These are phyloP conservation scores for Diplocarpon mali DNA, from an alignment of 2,329 filamentous ascomycete species.

Conservation along the genomic window DNA sequence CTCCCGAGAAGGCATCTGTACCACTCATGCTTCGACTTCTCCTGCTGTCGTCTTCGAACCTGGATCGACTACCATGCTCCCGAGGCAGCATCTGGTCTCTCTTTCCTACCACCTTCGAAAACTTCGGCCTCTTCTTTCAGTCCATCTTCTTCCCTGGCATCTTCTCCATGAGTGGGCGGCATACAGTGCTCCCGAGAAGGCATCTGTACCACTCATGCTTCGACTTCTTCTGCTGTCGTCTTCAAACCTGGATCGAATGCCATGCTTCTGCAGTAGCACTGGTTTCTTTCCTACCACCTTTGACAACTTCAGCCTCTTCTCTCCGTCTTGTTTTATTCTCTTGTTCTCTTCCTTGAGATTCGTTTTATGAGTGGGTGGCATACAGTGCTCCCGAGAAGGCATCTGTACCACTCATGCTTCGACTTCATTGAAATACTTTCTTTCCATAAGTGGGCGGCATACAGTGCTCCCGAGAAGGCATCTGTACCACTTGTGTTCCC, in stretches of 20 bases:
- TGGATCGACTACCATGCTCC: not conserved
- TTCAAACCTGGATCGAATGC: not conserved
- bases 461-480: not conserved
- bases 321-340: not conserved
- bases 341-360: too few relatives aligned
- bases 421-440: not conserved
- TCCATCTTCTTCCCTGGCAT: not conserved
- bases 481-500: not conserved
- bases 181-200: not conserved
- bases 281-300: not conserved
- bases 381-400: constrained; percentile 1
- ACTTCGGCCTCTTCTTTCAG: not conserved
- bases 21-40: not conserved
- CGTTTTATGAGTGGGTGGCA: not conserved
- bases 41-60: not conserved
- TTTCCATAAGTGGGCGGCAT: not conserved
- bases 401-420: not conserved
- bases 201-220: not conserved
- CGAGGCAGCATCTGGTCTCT: not conserved
- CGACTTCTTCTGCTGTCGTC: not conserved
- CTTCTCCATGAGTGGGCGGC: not conserved
- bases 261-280: not conserved
- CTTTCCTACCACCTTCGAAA: not conserved
- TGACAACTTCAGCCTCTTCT: not conserved
- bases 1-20: not conserved